A percentile compares a stretch with the other conserved stretches of the same genome.
These are phyloP conservation scores for Blastocystis sp. DNA, from an alignment of 352 stramenopile species.

Conservation along the genomic window DNA sequence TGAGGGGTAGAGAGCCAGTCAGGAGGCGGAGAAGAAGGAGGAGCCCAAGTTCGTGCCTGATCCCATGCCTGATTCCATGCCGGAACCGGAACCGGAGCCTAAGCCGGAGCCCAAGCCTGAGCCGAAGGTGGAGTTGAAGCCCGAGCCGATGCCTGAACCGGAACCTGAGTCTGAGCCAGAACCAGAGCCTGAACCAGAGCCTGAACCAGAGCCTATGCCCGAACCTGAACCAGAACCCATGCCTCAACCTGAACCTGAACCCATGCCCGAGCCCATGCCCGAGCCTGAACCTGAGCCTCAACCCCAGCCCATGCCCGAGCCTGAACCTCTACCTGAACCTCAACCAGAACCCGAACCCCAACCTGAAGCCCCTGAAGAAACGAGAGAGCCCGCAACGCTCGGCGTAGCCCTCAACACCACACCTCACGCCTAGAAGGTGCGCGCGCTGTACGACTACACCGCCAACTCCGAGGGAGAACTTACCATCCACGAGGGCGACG, in stretches of 20 bases:
- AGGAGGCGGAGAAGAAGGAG: background rate
- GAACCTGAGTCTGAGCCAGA: background rate
- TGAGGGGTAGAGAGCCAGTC: background rate
- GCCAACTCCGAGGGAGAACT: background rate
- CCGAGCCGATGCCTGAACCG: background rate
- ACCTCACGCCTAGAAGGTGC: background rate
- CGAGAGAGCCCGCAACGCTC: background rate
- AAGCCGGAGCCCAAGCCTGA: background rate
- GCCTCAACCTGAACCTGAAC: conserved; percentile 17
- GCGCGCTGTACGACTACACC: conserved; percentile 38
- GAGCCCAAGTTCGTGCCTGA: background rate
- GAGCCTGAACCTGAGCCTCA: conserved; percentile 9
- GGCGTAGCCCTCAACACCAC: background rate
- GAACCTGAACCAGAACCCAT: conserved; percentile 11
- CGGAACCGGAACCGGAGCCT: background rate
- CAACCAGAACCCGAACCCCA: background rate
- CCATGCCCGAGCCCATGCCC: background rate
- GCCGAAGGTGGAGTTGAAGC: background rate
- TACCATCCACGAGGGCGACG: conserved; percentile 22
- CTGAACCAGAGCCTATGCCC: background rate
- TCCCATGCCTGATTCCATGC: background rate
- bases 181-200: background rate
- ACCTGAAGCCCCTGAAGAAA: conserved; percentile 12
- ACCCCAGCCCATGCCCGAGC: conserved; percentile 1
- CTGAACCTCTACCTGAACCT: background rate